A percentile compares a stretch with the other conserved stretches of the same genome.
Conservation (phyloP, 768 basidiomycete species). For the Trichaptum fuscoviolaceum region DNA sequence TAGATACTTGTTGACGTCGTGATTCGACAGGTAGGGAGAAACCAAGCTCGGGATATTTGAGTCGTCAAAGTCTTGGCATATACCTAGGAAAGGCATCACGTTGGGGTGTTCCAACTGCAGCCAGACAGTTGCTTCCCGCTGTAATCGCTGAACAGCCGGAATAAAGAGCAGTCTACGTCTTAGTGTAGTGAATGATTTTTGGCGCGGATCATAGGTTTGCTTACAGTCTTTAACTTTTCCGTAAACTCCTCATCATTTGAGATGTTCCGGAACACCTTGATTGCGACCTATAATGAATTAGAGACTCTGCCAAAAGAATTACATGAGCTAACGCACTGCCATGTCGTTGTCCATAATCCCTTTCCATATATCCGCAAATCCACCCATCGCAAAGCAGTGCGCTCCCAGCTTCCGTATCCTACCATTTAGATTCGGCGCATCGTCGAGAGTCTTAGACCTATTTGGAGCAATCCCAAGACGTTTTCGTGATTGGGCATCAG, state of each 20-base stretch:
- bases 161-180: not conserved
- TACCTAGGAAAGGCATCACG: slow-evolving; percentile 19
- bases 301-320: too few relatives aligned
- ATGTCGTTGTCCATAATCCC: not conserved
- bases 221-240: not conserved
- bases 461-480: too few relatives aligned
- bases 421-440: slow-evolving; percentile 1
- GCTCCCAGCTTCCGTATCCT: not conserved
- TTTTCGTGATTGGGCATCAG: too few relatives aligned
- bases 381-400: slow-evolving; percentile 1
- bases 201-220: not conserved
- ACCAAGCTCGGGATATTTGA: slow-evolving; percentile 11
- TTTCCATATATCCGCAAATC: slow-evolving; percentile 6
- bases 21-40: slow-evolving; percentile 24
- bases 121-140: slow-evolving; percentile 20
- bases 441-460: too few relatives aligned
- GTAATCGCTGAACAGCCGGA: not conserved
- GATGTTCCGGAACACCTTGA: not conserved
- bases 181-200: not conserved
- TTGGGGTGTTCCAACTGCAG: slow-evolving; percentile 15
- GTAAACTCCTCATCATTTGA: not conserved
- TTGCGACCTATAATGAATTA: not conserved
- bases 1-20: slow-evolving; percentile 19
- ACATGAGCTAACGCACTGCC: not conserved
- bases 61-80: slow-evolving; percentile 10